Percentiles rank a stretch among this genome's conserved stretches.
phyloP scores from a whole-genome alignment of 2,329 filamentous ascomycete species.

The Nemania diffusa region DNA sequence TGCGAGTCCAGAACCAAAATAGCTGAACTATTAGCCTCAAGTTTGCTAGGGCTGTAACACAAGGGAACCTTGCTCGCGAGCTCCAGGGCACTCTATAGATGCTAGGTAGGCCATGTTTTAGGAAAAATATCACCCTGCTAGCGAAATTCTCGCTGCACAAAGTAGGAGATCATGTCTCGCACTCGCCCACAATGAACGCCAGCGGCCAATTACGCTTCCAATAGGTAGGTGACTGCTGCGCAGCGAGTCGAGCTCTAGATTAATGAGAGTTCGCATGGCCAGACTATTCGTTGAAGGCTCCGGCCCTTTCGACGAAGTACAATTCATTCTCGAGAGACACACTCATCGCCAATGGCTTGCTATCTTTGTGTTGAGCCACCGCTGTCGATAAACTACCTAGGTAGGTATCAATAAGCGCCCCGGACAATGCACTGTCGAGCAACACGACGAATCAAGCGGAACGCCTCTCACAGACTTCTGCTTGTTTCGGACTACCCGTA shows the following conservation, averaged over 20 bases:
- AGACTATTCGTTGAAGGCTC: not conserved
- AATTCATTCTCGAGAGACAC: slow-evolving; percentile 8
- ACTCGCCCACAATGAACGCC: not conserved
- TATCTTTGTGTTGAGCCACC: not conserved
- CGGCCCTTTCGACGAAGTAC: not conserved
- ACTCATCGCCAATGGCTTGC: no score
- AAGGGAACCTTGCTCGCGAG: not conserved
- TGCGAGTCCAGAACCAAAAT: not conserved
- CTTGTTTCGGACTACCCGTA: slow-evolving; percentile 19
- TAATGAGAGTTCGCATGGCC: not conserved
- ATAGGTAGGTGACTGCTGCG: not conserved
- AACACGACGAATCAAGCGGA: slow-evolving; percentile 6
- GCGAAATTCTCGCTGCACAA: slow-evolving; percentile 5
- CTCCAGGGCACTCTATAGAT: not conserved
- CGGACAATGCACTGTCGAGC: not conserved
- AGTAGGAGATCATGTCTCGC: not conserved
- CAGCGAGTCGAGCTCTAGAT: not conserved
- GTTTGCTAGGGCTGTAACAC: not conserved
- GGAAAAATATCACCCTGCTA: not conserved
- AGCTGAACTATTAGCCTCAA: not conserved
- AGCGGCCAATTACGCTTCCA: slow-evolving; percentile 10
- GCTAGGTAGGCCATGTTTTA: not conserved
- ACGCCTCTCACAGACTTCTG: slow-evolving; percentile 3
- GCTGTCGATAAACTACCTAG: not conserved
- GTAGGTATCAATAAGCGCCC: not conserved